Evolutionary conservation across 768 basidiomycete genomes (phyloP), one percentile per base, ranked within the genome.

Genomic region (Psilocybe subaeruginosa): DNA sequence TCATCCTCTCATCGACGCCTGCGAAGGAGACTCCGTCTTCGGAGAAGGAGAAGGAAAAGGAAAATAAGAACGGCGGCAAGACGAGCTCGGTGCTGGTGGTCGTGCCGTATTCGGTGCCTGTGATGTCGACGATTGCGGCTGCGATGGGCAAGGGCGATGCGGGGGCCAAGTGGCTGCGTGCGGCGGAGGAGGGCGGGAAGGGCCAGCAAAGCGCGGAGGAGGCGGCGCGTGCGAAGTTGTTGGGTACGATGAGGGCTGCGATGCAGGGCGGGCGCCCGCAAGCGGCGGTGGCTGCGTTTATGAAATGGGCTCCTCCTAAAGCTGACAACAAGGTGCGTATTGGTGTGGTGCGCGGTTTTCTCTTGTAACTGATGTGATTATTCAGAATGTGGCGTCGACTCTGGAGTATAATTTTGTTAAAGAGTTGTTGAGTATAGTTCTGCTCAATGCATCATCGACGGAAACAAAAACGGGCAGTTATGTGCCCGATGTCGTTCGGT

Each of bases 201-300:
- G 33, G 31, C 11, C 54, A 64, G 30, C 53, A 59, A 9, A 60
- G 43, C 19, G 57, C 59, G 2, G 64, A 63, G n/a, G 71, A 72
- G n/a, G 48, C 52, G 2, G 62, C 65, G 0, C 67, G 62, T 8
- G 50, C 64, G 16, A 76, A 77, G 27, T 64, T 84, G 9, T 60
- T 86, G 31, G 61, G 69, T 47, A 63, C 68, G 1, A 73, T 90
- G 67, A 69, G 68, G 45, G 61, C 63, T 3, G 78, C 76, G 3
- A 74, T 90, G 62, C 69, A 73, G 43, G 75, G 76, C 33, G 80
- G 80, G 3, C 66, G 78, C 8, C 76, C 81, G 3, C 77, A 85
- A 51, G 78, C 75, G 27, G 90, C 87, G 2, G 86, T 87, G 56
- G 76, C 74, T 9, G 78, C 78, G 4, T 93, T 91, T 68, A 83